These are phyloP conservation scores for Detonula confervacea DNA, from an alignment of 352 stramenopile genomes.

Conservation along the genomic window DNA sequence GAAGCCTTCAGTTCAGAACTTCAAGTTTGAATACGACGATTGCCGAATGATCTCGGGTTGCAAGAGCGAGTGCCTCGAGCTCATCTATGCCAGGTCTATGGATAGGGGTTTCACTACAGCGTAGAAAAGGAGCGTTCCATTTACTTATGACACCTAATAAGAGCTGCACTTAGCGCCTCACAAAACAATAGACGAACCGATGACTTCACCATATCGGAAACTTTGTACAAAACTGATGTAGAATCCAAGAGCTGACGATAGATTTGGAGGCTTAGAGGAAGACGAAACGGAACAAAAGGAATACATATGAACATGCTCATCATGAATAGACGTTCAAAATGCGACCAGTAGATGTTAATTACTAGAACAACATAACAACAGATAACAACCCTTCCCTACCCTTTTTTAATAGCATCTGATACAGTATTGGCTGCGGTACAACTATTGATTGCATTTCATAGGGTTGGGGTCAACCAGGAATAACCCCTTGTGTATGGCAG, in stretches of 20 bases:
- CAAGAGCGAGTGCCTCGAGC: slow-evolving; percentile 24
- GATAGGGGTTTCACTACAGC: slow-evolving; percentile 11
- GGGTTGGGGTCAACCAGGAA: too few relatives aligned
- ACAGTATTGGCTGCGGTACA: too few relatives aligned
- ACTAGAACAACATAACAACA: too few relatives aligned
- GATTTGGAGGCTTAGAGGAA: not conserved
- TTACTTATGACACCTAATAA: not conserved
- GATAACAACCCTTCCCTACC: too few relatives aligned
- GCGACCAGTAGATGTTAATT: not conserved
- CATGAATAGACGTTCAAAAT: not conserved
- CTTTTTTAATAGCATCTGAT: too few relatives aligned
- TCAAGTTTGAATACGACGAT: slow-evolving; percentile 38
- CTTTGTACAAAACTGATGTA: not conserved
- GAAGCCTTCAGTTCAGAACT: slow-evolving; percentile 9
- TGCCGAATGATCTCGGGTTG: slow-evolving; percentile 23
- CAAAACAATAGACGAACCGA: slow-evolving; percentile 1
- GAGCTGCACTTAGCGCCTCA: not conserved
- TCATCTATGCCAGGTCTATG: slow-evolving; percentile 29
- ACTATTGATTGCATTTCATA: too few relatives aligned
- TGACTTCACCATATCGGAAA: not conserved
- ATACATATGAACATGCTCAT: not conserved
- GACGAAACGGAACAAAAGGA: not conserved
- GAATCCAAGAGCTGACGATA: not conserved
- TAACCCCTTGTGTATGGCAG: too few relatives aligned
- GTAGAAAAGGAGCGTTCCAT: slow-evolving; percentile 1